A percentile compares a stretch with the other conserved stretches of the same genome.
Conservation (phyloP, 495 filamentous ascomycete species). For the Trichoderma gamsii region DNA sequence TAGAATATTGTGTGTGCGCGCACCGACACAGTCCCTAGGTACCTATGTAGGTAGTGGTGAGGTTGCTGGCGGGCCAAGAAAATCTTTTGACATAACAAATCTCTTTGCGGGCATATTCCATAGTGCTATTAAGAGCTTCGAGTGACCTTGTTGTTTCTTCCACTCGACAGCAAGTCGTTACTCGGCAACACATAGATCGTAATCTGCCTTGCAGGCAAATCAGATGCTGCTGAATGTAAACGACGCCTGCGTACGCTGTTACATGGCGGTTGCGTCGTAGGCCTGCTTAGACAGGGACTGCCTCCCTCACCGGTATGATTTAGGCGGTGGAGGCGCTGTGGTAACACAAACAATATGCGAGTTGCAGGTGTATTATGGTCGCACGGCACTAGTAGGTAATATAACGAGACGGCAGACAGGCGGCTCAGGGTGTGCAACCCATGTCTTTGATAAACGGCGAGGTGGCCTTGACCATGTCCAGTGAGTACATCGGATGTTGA, state of each 20-base stretch:
- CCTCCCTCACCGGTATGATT: background rate
- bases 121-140: no score
- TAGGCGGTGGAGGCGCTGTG: background rate
- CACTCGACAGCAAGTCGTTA: background rate
- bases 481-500: background rate
- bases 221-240: background rate
- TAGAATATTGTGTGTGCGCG: background rate
- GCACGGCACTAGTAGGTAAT: background rate
- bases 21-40: background rate
- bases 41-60: no score
- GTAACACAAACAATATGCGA: background rate
- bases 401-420: background rate
- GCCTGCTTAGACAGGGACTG: background rate
- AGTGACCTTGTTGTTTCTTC: no score
- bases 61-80: background rate
- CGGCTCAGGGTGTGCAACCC: background rate
- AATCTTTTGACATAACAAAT: no score
- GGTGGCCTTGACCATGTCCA: background rate
- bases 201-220: background rate
- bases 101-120: no score
- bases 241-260: background rate
- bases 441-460: background rate
- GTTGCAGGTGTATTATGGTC: background rate
- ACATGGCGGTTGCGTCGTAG: background rate
- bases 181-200: background rate